These are phyloP conservation scores for Balamuthia mandrillaris DNA, from an alignment of 208 protist species.

Conservation along the genomic window DNA sequence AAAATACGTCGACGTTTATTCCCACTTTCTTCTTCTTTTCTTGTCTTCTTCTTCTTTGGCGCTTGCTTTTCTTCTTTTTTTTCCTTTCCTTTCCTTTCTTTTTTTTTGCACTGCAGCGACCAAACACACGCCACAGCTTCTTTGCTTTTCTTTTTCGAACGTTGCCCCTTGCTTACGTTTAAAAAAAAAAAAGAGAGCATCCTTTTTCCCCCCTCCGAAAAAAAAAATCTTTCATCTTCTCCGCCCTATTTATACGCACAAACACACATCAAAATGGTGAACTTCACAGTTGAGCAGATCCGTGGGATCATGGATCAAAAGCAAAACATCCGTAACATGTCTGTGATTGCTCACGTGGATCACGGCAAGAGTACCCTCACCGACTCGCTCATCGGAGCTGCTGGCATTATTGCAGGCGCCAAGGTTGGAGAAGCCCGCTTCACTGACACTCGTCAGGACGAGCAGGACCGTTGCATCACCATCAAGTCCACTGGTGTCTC, in stretches of 20 bases:
- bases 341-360: constrained; percentile 84
- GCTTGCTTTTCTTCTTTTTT: no score
- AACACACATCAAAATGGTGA: constrained; percentile 63
- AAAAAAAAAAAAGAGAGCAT: no score
- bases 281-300: constrained; percentile 85
- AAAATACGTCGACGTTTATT: no score
- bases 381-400: constrained; percentile 91
- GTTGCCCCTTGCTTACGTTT: no score
- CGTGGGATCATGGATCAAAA: constrained; percentile 84
- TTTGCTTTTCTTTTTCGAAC: no score
- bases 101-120: no score
- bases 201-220: no score
- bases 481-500: constrained; percentile 99
- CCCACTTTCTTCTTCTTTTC: no score
- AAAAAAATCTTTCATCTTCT: no score
- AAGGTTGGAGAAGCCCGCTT: constrained; percentile 86
- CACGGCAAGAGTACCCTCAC: constrained; percentile 96
- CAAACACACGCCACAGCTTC: no score
- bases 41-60: no score
- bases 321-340: constrained; percentile 91
- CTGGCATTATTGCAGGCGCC: constrained; percentile 90
- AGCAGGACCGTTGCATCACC: constrained; percentile 98
- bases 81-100: no score
- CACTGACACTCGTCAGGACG: constrained; percentile 89
- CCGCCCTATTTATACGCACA: background rate